Percentiles rank a stretch among this genome's conserved stretches.
Conservation (phyloP, 805 yeast species). For the Yarrowia phangngaensis region DNA sequence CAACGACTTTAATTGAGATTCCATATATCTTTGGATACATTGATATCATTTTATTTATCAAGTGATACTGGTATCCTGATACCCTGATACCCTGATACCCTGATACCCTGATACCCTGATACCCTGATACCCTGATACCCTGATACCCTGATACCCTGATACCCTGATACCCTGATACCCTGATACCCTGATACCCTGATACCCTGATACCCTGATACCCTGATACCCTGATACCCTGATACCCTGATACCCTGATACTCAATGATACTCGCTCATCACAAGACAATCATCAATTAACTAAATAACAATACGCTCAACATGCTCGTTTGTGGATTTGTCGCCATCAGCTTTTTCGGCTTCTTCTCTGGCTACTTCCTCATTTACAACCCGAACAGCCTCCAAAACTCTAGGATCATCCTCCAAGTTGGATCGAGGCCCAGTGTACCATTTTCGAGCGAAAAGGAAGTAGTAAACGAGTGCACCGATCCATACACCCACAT, state of each 20-base stretch:
- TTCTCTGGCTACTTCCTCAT: conserved; percentile 11
- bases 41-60: too few relatives aligned
- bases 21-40: too few relatives aligned
- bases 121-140: too few relatives aligned
- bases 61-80: too few relatives aligned
- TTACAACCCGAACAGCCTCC: conserved; percentile 19
- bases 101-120: too few relatives aligned
- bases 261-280: not conserved
- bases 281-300: conserved; percentile 1
- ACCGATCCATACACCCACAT: conserved; percentile 56
- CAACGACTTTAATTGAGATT: too few relatives aligned
- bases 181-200: too few relatives aligned
- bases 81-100: too few relatives aligned
- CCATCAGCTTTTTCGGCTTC: conserved; percentile 10
- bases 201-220: too few relatives aligned
- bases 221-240: too few relatives aligned
- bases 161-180: too few relatives aligned
- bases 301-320: conserved; percentile 16
- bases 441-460: conserved; percentile 52
- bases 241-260: not conserved
- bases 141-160: too few relatives aligned
- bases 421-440: conserved; percentile 49
- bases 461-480: conserved; percentile 50
- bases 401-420: conserved; percentile 24
- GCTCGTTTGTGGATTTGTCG: conserved; percentile 4